phyloP scores from a whole-genome alignment of 2,329 filamentous ascomycete genomes.

The Diaporthe sp. region DNA sequence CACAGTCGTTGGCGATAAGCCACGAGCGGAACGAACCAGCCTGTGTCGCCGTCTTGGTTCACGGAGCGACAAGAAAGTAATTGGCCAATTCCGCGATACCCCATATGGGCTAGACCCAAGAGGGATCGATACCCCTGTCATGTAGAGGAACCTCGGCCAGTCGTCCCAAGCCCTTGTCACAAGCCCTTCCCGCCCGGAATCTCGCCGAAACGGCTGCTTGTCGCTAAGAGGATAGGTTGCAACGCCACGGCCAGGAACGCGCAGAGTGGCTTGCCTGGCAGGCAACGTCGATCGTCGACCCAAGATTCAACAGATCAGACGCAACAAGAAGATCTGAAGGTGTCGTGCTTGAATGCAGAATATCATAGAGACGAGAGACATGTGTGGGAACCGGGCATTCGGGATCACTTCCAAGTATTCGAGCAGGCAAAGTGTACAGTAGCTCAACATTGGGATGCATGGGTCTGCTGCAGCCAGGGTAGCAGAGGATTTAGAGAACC shows the following conservation, averaged over 20 bases:
- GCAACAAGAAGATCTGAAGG: not conserved
- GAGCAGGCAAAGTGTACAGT: constrained; percentile 12
- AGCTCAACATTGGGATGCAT: constrained; percentile 16
- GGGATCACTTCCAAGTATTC: not conserved
- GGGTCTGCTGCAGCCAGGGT: constrained; percentile 21
- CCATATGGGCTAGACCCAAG: constrained; percentile 12
- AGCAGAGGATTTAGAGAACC: constrained; percentile 13
- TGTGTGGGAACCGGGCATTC: constrained; percentile 10
- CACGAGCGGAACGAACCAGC: not conserved
- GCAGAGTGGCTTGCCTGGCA: not conserved
- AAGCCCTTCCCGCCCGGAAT: constrained; percentile 18
- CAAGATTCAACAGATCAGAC: not conserved
- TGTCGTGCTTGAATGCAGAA: not conserved
- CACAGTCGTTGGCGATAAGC: not conserved
- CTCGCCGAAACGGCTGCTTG: constrained; percentile 24
- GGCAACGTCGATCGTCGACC: constrained; percentile 8
- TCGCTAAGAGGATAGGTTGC: not conserved
- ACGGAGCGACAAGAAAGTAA: not conserved
- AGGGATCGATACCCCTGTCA: constrained; percentile 7
- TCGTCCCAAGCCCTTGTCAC: not conserved
- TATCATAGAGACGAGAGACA: not conserved
- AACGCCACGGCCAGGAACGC: constrained; percentile 27
- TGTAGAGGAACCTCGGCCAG: constrained; percentile 16
- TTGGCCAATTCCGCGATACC: constrained; percentile 1
- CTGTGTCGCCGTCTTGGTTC: constrained; percentile 1